Evolutionary conservation across 257 asterid genomes (phyloP).

Genomic region (Ligustrum vulgare): DNA sequence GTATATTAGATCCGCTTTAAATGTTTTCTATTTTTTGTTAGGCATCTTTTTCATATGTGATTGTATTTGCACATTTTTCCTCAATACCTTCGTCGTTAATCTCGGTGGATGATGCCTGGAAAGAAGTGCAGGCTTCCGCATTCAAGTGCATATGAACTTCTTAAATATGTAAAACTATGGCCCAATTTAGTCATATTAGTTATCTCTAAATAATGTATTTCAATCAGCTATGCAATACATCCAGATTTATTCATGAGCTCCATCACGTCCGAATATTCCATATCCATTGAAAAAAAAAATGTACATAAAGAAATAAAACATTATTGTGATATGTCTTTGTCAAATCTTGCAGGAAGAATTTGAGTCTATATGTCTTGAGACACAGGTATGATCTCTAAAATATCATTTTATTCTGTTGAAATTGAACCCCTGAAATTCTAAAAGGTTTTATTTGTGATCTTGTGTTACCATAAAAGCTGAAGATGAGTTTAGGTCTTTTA

Average conservation of each 20-base stretch:
- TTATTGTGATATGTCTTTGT: conserved; percentile 17
- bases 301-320: not conserved
- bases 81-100: not conserved
- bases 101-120: not conserved
- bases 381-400: conserved; percentile 49
- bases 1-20: not conserved
- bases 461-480: not conserved
- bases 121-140: conserved; percentile 1
- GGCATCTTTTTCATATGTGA: not conserved
- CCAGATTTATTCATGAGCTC: not conserved
- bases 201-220: conserved; percentile 2
- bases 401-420: not conserved
- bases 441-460: not conserved
- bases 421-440: not conserved
- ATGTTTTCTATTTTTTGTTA: not conserved
- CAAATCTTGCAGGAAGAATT: conserved; percentile 56
- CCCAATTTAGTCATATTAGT: not conserved
- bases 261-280: conserved; percentile 4
- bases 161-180: not conserved
- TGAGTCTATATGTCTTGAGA: conserved; percentile 48
- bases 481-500: conserved; percentile 8
- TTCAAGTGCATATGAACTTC: not conserved
- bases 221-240: not conserved
- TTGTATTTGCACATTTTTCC: conserved; percentile 3
- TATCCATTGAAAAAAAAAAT: not conserved